Percentiles rank a stretch among this genome's conserved stretches.
Evolutionary conservation across 805 yeast genomes (phyloP).

Genomic region (Ogataea neopini): DNA sequence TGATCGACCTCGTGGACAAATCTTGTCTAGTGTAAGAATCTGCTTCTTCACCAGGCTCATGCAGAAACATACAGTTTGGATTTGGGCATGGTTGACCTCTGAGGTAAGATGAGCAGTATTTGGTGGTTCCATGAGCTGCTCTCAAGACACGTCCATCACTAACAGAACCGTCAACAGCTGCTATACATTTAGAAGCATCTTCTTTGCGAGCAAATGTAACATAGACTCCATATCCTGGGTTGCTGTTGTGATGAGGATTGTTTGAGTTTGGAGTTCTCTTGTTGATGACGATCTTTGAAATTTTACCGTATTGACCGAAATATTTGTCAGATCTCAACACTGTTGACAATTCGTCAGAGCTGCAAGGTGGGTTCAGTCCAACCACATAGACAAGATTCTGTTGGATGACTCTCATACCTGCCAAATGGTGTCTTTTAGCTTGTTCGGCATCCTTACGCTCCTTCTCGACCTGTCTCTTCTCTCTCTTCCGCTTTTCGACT

Average conservation of each 20-base stretch:
- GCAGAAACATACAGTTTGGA: slow-evolving; percentile 98
- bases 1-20: slow-evolving; percentile 71
- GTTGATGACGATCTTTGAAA: slow-evolving; percentile 90
- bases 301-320: slow-evolving; percentile 98
- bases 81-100: slow-evolving; percentile 97
- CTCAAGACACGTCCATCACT: slow-evolving; percentile 87
- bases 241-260: slow-evolving; percentile 43
- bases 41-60: slow-evolving; percentile 99
- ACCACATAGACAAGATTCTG: slow-evolving; percentile 95
- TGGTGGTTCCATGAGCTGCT: slow-evolving; percentile 98
- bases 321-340: slow-evolving; percentile 86
- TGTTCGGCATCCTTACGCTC: slow-evolving; percentile 90
- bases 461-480: slow-evolving; percentile 81
- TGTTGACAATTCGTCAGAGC: slow-evolving; percentile 82
- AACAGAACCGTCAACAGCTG: slow-evolving; percentile 88
- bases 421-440: slow-evolving; percentile 81
- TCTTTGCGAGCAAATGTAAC: slow-evolving; percentile 92
- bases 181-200: slow-evolving; percentile 92
- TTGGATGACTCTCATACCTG: slow-evolving; percentile 98
- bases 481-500: slow-evolving; percentile 78
- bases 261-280: slow-evolving; percentile 58
- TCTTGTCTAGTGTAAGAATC: slow-evolving; percentile 93
- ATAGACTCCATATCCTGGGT: slow-evolving; percentile 89
- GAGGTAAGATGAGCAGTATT: slow-evolving; percentile 94
- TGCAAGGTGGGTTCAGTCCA: slow-evolving; percentile 85